These are phyloP conservation scores for Arthroderma uncinatum DNA, from an alignment of 2,329 filamentous ascomycete species.

Conservation along the genomic window DNA sequence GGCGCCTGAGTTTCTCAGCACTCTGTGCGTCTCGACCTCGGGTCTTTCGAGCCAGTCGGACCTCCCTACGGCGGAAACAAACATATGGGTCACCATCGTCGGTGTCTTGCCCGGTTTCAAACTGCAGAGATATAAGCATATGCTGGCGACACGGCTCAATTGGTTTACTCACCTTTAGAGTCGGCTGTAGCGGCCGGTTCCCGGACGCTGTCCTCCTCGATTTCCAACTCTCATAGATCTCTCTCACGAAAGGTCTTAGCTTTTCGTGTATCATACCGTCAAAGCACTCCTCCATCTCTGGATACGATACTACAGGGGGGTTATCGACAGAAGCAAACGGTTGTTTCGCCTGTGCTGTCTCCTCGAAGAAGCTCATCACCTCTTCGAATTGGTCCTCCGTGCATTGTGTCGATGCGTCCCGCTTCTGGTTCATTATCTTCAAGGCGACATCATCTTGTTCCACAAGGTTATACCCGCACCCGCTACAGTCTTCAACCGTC, in stretches of 20 bases:
- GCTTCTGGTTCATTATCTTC: constrained; percentile 70
- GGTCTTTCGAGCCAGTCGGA: constrained; percentile 88
- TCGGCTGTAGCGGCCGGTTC: constrained; percentile 63
- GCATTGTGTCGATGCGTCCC: constrained; percentile 51
- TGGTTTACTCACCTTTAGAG: constrained; percentile 51
- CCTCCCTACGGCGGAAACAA: constrained; percentile 90
- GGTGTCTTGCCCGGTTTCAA: constrained; percentile 85
- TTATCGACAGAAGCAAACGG: constrained; percentile 86
- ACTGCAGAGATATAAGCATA: constrained; percentile 32
- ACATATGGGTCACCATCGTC: constrained; percentile 97
- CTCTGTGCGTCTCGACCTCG: constrained; percentile 86
- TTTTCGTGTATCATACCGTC: constrained; percentile 46
- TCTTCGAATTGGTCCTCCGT: constrained; percentile 88
- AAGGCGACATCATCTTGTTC: constrained; percentile 80
- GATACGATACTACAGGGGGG: constrained; percentile 62
- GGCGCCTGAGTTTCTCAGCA: constrained; percentile 83
- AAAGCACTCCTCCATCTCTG: constrained; percentile 61
- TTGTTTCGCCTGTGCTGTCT: constrained; percentile 68
- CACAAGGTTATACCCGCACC: constrained; percentile 87
- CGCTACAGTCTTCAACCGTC: constrained; percentile 90
- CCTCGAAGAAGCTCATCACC: constrained; percentile 90
- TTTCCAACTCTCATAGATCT: constrained; percentile 87
- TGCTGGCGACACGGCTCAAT: not conserved
- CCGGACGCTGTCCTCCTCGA: constrained; percentile 52
- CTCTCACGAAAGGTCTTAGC: constrained; percentile 54